Percentiles rank a stretch among this genome's conserved stretches.
These are phyloP conservation scores for Babesia bigemina DNA, from an alignment of 169 alveolate species.

Conservation along the genomic window DNA sequence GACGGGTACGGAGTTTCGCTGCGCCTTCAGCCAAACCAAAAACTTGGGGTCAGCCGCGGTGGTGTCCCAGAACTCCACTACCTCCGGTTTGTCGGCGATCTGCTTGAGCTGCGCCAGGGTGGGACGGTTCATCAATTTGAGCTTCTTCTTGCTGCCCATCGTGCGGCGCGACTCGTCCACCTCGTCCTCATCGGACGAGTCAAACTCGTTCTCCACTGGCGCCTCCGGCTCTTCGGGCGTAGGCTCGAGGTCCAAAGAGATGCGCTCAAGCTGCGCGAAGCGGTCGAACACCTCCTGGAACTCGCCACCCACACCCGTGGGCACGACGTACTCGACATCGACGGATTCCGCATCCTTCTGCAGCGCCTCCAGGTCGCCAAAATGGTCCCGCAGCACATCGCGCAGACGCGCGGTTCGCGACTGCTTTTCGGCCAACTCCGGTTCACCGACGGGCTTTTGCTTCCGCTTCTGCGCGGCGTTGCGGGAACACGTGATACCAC, in stretches of 20 bases:
- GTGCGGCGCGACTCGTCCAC: slow-evolving; percentile 60
- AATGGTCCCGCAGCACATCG: slow-evolving; percentile 37
- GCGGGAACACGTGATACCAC: background rate
- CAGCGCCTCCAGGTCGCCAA: slow-evolving; percentile 40
- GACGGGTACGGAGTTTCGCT: slow-evolving; percentile 93
- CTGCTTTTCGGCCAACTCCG: slow-evolving; percentile 1
- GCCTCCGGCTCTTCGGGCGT: slow-evolving; percentile 41
- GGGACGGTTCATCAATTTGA: slow-evolving; percentile 63
- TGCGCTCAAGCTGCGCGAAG: slow-evolving; percentile 53
- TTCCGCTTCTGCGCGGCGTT: slow-evolving; percentile 23
- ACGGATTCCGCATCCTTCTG: slow-evolving; percentile 58
- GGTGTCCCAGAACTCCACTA: slow-evolving; percentile 94
- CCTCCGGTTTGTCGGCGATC: slow-evolving; percentile 82
- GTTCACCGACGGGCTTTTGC: slow-evolving; percentile 8
- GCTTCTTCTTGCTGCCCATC: slow-evolving; percentile 60
- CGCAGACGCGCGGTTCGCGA: slow-evolving; percentile 23
- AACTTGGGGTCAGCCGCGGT: slow-evolving; percentile 96
- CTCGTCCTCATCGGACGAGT: slow-evolving; percentile 59
- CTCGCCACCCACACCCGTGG: slow-evolving; percentile 36
- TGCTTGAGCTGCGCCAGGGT: slow-evolving; percentile 67
- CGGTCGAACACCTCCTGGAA: slow-evolving; percentile 52
- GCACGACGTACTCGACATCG: slow-evolving; percentile 51
- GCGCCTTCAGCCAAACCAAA: slow-evolving; percentile 91
- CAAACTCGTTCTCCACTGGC: slow-evolving; percentile 27
- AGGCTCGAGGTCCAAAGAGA: slow-evolving; percentile 54